Evolutionary conservation across 1,284 basidiomycete genomes (phyloP).

Genomic region (Puccinia triticina): DNA sequence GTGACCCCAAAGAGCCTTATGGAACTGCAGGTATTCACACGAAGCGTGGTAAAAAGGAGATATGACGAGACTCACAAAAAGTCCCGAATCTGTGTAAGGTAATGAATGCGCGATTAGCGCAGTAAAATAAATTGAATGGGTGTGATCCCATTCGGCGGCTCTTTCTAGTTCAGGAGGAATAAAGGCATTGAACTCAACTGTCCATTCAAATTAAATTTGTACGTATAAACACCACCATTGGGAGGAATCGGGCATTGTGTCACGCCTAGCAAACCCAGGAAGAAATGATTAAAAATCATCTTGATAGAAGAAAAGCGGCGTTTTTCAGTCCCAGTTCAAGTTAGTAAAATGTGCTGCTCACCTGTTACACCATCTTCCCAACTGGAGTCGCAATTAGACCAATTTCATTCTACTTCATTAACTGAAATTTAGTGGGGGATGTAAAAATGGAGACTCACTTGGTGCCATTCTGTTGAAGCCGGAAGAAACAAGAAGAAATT

Average conservation of each 20-base stretch:
- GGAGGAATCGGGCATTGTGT: conserved; percentile 48
- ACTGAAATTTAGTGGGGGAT: neutral
- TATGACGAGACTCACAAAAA: conserved; percentile 36
- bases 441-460: neutral
- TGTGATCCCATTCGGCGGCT: neutral
- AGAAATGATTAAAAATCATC: neutral
- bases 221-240: conserved; percentile 39
- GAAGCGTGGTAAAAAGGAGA: neutral
- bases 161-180: neutral
- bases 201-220: conserved; percentile 41
- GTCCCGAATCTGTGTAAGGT: conserved; percentile 29
- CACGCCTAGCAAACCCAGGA: conserved; percentile 1
- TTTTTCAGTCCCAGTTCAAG: neutral
- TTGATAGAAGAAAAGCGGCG: neutral
- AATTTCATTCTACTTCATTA: neutral
- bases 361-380: conserved; percentile 50
- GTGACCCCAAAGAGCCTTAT: neutral
- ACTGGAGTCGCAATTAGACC: conserved; percentile 1
- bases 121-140: neutral
- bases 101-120: neutral
- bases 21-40: too few species aligned
- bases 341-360: neutral
- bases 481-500: neutral
- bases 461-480: conserved; percentile 17
- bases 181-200: conserved; percentile 28